Conservation (phyloP, 169 alveolate species). For the Plasmodium chabaudi region DNA sequence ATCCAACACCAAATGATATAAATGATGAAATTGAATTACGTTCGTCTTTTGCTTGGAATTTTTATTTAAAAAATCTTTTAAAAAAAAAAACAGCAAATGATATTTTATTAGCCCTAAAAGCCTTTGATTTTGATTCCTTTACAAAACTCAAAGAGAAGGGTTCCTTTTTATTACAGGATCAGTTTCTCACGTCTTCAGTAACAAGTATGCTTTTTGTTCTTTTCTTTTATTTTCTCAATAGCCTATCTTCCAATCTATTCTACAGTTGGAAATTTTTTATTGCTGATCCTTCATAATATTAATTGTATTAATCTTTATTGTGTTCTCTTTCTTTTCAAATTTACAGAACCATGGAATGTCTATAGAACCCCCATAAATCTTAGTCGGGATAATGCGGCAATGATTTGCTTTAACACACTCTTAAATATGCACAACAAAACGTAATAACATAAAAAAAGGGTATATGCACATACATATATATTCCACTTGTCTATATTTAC, state of each 20-base stretch:
- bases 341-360: slow-evolving; percentile 56
- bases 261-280: too few relatives aligned
- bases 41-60: slow-evolving; percentile 39
- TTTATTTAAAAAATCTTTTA: slow-evolving; percentile 55
- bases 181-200: background rate
- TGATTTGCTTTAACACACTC: slow-evolving; percentile 45
- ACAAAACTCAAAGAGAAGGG: slow-evolving; percentile 33
- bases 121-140: slow-evolving; percentile 49
- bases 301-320: too few relatives aligned
- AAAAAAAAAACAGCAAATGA: slow-evolving; percentile 24
- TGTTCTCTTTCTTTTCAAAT: background rate
- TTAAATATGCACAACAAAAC: slow-evolving; percentile 53
- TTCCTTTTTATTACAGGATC: slow-evolving; percentile 21
- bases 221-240: too few relatives aligned
- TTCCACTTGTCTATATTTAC: background rate
- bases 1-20: background rate
- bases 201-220: too few relatives aligned
- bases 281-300: too few relatives aligned
- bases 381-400: slow-evolving; percentile 71
- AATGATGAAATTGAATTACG: slow-evolving; percentile 20
- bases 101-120: slow-evolving; percentile 36
- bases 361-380: slow-evolving; percentile 57
- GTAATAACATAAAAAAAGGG: slow-evolving; percentile 17
- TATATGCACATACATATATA: background rate
- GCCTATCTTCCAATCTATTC: too few relatives aligned